phyloP scores from a whole-genome alignment of 345 rosid species.

The Rhizophora apiculata region DNA sequence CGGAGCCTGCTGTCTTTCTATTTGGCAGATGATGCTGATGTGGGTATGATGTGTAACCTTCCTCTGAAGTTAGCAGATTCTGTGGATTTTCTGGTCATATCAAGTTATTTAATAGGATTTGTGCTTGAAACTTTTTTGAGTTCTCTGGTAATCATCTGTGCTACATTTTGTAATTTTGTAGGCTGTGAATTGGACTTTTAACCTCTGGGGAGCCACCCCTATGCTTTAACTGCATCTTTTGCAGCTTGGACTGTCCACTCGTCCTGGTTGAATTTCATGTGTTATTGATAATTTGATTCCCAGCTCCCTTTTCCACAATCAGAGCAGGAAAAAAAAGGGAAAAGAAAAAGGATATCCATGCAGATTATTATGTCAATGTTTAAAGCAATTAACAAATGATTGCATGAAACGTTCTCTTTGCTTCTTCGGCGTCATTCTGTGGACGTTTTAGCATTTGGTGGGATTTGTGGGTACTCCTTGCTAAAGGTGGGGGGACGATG shows the following conservation, averaged over 20 bases:
- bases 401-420: no score
- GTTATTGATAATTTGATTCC: not conserved
- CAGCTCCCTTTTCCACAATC: not conserved
- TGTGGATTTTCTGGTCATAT: conserved; percentile 35
- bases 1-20: conserved; percentile 22
- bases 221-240: conserved; percentile 15
- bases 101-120: conserved; percentile 29
- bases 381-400: not conserved
- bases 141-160: conserved; percentile 21
- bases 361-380: not conserved
- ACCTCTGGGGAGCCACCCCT: conserved; percentile 18
- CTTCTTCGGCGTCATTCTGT: not conserved
- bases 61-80: conserved; percentile 47
- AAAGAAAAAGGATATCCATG: not conserved
- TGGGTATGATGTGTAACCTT: conserved; percentile 35
- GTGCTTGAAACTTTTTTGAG: conserved; percentile 23
- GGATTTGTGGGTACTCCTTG: not conserved
- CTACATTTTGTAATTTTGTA: conserved; percentile 39
- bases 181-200: conserved; percentile 35
- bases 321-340: no score
- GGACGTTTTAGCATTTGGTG: not conserved
- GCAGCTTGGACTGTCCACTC: no score
- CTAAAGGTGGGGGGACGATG: not conserved
- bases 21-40: conserved; percentile 12
- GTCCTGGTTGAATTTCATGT: not conserved